Evolutionary conservation across 768 basidiomycete species (phyloP).

Genomic region (Suillus cothurnatus): DNA sequence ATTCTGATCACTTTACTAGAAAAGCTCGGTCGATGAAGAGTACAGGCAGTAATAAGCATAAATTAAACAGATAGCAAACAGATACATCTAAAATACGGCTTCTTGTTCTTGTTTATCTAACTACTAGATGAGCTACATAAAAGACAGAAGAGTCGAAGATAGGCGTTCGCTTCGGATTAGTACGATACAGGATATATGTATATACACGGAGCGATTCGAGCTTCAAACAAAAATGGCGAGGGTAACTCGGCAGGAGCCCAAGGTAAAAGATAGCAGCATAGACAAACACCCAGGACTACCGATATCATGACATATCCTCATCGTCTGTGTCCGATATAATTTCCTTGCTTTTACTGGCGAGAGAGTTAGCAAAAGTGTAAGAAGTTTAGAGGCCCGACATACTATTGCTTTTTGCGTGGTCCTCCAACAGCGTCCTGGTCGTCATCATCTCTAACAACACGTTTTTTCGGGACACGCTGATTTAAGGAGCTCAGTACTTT

Average conservation of each 20-base stretch:
- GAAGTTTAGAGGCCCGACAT: constrained; percentile 28
- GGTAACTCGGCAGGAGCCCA: neutral
- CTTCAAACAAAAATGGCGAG: neutral
- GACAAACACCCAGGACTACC: constrained; percentile 7
- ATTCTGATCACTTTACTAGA: too few relatives aligned
- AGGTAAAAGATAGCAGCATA: constrained; percentile 17
- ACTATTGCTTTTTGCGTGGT: constrained; percentile 82
- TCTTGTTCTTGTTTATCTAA: neutral
- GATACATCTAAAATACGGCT: neutral
- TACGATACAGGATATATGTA: neutral
- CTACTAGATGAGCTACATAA: neutral
- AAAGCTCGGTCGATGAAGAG: neutral
- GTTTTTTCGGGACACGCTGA: constrained; percentile 63
- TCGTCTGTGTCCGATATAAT: constrained; percentile 45
- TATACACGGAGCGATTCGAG: neutral
- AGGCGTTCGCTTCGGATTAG: neutral
- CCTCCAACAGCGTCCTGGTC: constrained; percentile 63
- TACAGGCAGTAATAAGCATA: neutral
- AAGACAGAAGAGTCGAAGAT: neutral
- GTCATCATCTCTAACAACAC: constrained; percentile 78
- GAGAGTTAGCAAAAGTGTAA: constrained; percentile 9
- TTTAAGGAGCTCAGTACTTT: neutral
- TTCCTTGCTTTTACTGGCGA: constrained; percentile 47
- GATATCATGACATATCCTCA: constrained; percentile 60
- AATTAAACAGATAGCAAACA: neutral